Evolutionary conservation across 345 rosid species (phyloP), one percentile per base, ranked within the genome.

Genomic region (Rubroshorea leprosula): DNA sequence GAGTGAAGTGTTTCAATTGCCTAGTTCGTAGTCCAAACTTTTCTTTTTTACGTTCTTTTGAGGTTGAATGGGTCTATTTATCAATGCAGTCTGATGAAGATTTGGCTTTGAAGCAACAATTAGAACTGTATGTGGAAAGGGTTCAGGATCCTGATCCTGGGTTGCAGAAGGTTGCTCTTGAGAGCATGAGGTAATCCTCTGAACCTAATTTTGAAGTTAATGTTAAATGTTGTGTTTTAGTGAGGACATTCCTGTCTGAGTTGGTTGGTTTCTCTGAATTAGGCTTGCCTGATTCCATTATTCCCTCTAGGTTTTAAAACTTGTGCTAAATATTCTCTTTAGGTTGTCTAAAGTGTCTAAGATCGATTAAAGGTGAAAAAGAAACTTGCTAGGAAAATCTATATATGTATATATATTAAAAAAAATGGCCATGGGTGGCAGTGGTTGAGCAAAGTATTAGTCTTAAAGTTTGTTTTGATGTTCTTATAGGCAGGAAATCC

Each of bases 111-210:
- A 89, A 89, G 80, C 90, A 89, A 71, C 96, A 93, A 54, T 68
- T 93, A 62, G 99, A 93, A 83, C 63, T 93, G 58, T 93, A 93
- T 61, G 96, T 90, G 20, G 99, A 93, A 70, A 80, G 99, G 65
- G 88, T 83, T 70, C 96, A 87, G 77, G 99, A 89, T 68, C 63
- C 92, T 55, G 86, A 93, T 64, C 86, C 92, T 13, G 92, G 80
- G 41, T 60, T 89, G 65, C 97, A 93, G 87, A 90, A 80, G 78
- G 78, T 69, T 51, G 97, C 99, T 26, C 83, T 93, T 44, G 95
- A 93, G 76, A 89, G 90, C 77, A 83, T 93, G 97, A 93, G 95
- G 99, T 93, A 66, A 49, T 60, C 57, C 0, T 16, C 48, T 49
- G n/a, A 21, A 11, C 26, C 17, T 59, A 41, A 2, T 1, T 29